phyloP scores from a whole-genome alignment of 176 grass and related monocot species.

The Carex pumila region DNA sequence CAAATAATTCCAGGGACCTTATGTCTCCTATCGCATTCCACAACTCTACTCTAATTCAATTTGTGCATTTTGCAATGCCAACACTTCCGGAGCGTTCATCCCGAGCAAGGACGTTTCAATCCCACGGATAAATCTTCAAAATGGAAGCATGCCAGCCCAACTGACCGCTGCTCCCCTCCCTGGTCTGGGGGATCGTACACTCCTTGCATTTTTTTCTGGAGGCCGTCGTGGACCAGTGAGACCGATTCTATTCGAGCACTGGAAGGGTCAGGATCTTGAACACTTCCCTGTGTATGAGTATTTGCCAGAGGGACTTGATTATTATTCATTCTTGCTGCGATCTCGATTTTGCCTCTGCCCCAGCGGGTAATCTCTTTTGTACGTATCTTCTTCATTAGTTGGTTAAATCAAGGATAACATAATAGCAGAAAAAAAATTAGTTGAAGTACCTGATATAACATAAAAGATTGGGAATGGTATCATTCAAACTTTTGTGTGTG shows the following conservation, averaged over 20 bases:
- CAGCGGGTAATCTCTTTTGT: conserved; percentile 26
- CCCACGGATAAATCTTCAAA: conserved; percentile 53
- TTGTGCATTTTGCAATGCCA: conserved; percentile 69
- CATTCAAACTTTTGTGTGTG: too few species aligned
- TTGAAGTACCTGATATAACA: not conserved
- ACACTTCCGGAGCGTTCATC: conserved; percentile 60
- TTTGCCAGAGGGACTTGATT: conserved; percentile 28
- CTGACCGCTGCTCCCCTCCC: conserved; percentile 22
- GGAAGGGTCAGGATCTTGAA: conserved; percentile 37
- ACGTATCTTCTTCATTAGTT: not conserved
- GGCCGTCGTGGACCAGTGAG: conserved; percentile 49
- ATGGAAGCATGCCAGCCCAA: conserved; percentile 37
- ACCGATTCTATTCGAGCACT: conserved; percentile 40
- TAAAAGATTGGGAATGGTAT: not conserved
- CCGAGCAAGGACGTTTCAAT: conserved; percentile 56
- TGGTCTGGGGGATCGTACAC: not conserved
- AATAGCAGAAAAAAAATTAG: not conserved
- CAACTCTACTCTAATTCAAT: conserved; percentile 50
- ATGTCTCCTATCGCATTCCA: conserved; percentile 31
- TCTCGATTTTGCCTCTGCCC: conserved; percentile 80
- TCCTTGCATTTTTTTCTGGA: conserved; percentile 69
- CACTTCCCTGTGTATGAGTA: conserved; percentile 49
- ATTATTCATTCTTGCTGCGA: conserved; percentile 41
- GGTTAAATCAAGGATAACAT: not conserved
- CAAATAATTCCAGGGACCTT: conserved; percentile 28